Conservation (phyloP, 495 filamentous ascomycete genomes). For the Chaetomium tenue region DNA sequence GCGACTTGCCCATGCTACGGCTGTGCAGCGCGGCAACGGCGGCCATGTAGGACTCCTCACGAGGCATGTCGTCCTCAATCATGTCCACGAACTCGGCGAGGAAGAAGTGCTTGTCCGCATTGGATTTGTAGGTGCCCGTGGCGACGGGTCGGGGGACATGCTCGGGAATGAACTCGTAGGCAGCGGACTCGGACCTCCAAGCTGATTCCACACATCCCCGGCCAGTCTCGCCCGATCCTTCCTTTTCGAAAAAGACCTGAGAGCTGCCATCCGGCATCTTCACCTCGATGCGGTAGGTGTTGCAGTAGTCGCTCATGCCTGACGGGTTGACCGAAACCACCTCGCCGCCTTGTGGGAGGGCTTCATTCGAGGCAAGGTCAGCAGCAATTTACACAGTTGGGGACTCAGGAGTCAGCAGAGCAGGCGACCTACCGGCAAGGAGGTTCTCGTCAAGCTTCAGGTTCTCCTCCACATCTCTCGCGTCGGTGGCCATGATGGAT, state of each 20-base stretch:
- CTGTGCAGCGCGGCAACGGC: slow-evolving; percentile 44
- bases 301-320: slow-evolving; percentile 27
- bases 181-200: slow-evolving; percentile 22
- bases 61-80: slow-evolving; percentile 30
- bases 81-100: slow-evolving; percentile 30
- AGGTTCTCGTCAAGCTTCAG: slow-evolving; percentile 24
- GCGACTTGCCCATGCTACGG: slow-evolving; percentile 40
- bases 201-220: slow-evolving; percentile 20
- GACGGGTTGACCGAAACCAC: slow-evolving; percentile 26
- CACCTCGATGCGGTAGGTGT: slow-evolving; percentile 29
- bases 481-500: slow-evolving; percentile 24
- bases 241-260: slow-evolving; percentile 27
- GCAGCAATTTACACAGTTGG: neutral
- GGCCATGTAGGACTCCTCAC: slow-evolving; percentile 32
- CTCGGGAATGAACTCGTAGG: slow-evolving; percentile 30
- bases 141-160: slow-evolving; percentile 28
- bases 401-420: neutral
- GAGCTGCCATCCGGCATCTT: slow-evolving; percentile 24
- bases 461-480: slow-evolving; percentile 20
- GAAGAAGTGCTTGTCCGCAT: slow-evolving; percentile 28
- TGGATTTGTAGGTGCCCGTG: slow-evolving; percentile 26
- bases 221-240: slow-evolving; percentile 19
- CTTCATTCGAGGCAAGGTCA: slow-evolving; percentile 3
- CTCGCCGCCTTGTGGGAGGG: slow-evolving; percentile 23
- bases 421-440: slow-evolving; percentile 20